Base-by-base conservation (phyloP, 1,284 basidiomycete species). In the Tranzscheliella williamsii region DNA sequence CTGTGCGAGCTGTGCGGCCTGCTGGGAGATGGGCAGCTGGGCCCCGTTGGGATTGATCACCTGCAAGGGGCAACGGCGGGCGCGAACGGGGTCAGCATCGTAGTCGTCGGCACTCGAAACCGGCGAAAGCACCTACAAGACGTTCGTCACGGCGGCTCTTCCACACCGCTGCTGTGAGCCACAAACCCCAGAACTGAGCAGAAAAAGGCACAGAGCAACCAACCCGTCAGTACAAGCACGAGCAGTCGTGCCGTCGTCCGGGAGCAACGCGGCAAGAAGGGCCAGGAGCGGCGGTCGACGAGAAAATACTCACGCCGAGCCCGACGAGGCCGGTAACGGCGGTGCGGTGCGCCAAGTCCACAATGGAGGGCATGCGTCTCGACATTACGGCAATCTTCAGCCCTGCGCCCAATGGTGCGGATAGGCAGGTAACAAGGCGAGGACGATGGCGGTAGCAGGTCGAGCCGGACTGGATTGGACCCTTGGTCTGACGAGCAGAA, bases 121-220 rank as follows among this genome's bases (percentile, higher is more conserved):
- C 8, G 20, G 20, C 26, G 39, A 31, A 40, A n/a, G 15, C 15
- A 68, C 68, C 49, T 50, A 73, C 71, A 23, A 55, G 23, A 8
- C 60, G 45, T 22, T 72, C 69, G 33, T 60, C 71, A 31, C 71
- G 57, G 44, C 69, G 55, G 26, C 65, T 69, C 63, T 73, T 73
- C 61, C 66, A 73, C 4, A 73, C 71, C 5, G 71, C 71, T 30
- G 50, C 71, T 29, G 69, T 73, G 24, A 72, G 66, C 71, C 71
- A 73, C 21, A 73, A 22, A 20, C 71, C 71, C 69, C 69, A 73
- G 23, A 73, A 43, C 71, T 73, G 38, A 12, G 15, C 5, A 15
- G 26, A 2, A 12, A 8, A 29, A 17, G 15, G 20, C 18, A 16
- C 3, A 22, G 16, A 29, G 17, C 0, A 22, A 15, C 20, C 20